These are phyloP conservation scores for Fusarium sp. DNA, from an alignment of 2,329 filamentous ascomycete species.

Conservation along the genomic window DNA sequence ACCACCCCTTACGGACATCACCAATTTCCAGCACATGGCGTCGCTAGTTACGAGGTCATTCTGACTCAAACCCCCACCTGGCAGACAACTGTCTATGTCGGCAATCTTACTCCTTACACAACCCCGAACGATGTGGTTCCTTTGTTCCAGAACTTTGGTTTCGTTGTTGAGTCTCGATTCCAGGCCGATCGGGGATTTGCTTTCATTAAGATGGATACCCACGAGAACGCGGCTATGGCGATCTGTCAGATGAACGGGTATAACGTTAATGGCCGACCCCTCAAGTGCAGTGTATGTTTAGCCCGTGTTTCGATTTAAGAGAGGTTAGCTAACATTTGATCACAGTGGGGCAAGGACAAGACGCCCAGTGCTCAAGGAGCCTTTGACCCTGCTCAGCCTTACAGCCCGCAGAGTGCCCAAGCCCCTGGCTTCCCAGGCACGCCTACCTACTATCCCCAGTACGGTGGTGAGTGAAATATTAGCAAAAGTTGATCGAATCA, in stretches of 20 bases:
- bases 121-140: slow-evolving; percentile 97
- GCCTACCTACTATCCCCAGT: slow-evolving; percentile 93
- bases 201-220: slow-evolving; percentile 99
- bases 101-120: slow-evolving; percentile 97
- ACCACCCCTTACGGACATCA: slow-evolving; percentile 97
- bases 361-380: slow-evolving; percentile 77
- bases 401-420: slow-evolving; percentile 80
- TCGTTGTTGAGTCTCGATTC: slow-evolving; percentile 96
- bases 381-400: slow-evolving; percentile 81
- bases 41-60: slow-evolving; percentile 98
- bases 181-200: slow-evolving; percentile 98
- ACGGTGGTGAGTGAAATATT: slow-evolving; percentile 73
- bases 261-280: slow-evolving; percentile 94
- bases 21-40: slow-evolving; percentile 96
- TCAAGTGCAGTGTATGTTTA: slow-evolving; percentile 96
- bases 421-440: slow-evolving; percentile 81
- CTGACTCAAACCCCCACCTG: slow-evolving; percentile 93
- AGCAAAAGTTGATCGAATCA: background rate
- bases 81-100: slow-evolving; percentile 99
- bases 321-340: slow-evolving; percentile 37
- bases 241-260: slow-evolving; percentile 99
- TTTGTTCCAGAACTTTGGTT: slow-evolving; percentile 98
- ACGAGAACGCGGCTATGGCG: slow-evolving; percentile 97
- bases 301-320: background rate
- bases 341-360: slow-evolving; percentile 98